Evolutionary conservation across 106 monocot species (phyloP).

Genomic region (Agapanthus africanus): DNA sequence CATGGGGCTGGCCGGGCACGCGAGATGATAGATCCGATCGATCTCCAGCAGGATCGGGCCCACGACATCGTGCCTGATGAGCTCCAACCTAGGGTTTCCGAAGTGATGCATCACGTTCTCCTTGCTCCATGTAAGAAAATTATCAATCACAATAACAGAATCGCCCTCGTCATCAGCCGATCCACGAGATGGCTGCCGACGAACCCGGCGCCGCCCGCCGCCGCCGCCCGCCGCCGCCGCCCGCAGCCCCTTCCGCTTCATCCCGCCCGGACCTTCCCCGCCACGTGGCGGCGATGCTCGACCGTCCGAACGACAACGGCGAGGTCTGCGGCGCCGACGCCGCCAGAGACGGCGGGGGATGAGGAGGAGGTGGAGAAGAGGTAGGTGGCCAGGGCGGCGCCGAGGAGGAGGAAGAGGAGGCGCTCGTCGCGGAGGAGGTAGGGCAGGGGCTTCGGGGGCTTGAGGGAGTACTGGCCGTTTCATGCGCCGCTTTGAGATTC

Average conservation of each 20-base stretch:
- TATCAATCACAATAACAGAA: constrained; percentile 76
- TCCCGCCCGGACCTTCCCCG: constrained; percentile 41
- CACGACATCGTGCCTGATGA: constrained; percentile 78
- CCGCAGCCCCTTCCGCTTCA: constrained; percentile 65
- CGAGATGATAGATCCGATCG: constrained; percentile 95
- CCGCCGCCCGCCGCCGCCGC: no score
- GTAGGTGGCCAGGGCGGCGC: constrained; percentile 48
- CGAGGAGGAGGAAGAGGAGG: constrained; percentile 56
- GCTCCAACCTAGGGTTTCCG: constrained; percentile 72
- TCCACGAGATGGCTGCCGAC: constrained; percentile 84
- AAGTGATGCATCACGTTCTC: constrained; percentile 85
- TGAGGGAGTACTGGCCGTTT: constrained; percentile 38
- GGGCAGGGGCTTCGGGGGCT: constrained; percentile 36
- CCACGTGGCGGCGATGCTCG: no score
- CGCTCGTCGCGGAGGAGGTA: constrained; percentile 54
- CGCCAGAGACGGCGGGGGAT: not conserved
- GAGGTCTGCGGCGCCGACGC: constrained; percentile 4
- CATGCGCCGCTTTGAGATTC: constrained; percentile 10
- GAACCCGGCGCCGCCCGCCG: constrained; percentile 79
- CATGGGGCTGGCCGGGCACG: constrained; percentile 83
- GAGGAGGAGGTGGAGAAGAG: constrained; percentile 34
- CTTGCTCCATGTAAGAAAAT: constrained; percentile 88
- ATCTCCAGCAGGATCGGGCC: constrained; percentile 78
- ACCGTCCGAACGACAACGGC: no score
- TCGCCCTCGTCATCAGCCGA: constrained; percentile 65